phyloP scores from a whole-genome alignment of 2,329 filamentous ascomycete species.

The Graphilbum fragrans region DNA sequence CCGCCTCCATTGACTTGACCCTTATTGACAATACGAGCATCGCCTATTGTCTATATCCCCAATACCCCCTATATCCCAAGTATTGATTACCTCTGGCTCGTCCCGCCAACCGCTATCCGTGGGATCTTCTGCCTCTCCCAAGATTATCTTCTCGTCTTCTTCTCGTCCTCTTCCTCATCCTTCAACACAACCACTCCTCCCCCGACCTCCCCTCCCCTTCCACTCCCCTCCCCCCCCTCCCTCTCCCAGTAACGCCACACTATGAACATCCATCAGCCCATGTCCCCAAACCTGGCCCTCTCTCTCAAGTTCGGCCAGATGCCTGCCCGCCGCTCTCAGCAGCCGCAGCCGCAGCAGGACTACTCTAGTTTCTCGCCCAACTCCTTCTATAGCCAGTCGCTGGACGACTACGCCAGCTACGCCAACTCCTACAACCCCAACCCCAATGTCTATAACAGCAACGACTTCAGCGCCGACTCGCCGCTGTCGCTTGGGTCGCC shows the following conservation, averaged over 20 bases:
- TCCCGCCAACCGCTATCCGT: no score
- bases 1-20: no score
- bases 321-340: background rate
- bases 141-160: no score
- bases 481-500: conserved; percentile 21
- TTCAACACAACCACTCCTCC: background rate
- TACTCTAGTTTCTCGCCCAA: conserved; percentile 15
- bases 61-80: no score
- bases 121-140: no score
- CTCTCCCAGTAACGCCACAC: background rate
- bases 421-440: conserved; percentile 8
- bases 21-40: no score
- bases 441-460: conserved; percentile 9
- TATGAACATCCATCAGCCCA: conserved; percentile 3
- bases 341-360: background rate
- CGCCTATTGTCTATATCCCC: no score
- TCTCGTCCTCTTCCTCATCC: background rate
- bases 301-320: background rate
- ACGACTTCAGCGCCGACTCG: conserved; percentile 22
- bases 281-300: background rate
- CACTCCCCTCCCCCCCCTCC: background rate
- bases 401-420: conserved; percentile 16
- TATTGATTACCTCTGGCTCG: no score
- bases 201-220: background rate
- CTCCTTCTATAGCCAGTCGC: conserved; percentile 13